Evolutionary conservation across 108 stramenopile genomes (phyloP), one percentile per base, ranked within the genome.

Genomic region (Fragilaria radians): DNA sequence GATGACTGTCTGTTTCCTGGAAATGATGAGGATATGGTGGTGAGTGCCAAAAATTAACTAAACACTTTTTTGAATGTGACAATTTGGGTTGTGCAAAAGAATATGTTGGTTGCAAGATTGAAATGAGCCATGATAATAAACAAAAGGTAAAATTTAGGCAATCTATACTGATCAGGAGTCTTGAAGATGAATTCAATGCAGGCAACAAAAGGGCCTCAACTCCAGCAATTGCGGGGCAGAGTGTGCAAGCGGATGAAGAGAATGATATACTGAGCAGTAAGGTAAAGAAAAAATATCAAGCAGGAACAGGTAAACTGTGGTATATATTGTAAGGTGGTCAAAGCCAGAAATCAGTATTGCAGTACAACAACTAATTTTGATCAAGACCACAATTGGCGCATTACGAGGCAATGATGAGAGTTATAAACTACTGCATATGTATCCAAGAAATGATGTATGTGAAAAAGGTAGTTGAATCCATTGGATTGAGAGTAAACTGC

Each of bases 91-190:
- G 42, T 1, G 5, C 72, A 30, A 65, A 31, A 21, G 73, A 72
- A 33, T 74, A 79, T 51, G 73, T 79, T n/a, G 73, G 78, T 9
- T 60, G 62, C 51, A 67, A 74, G 32, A 56, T 74, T 17, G 65
- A 70, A 18, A 52, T 52, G 22, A 28, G 24, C 14, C 18, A 48
- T 11, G 33, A n/a, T n/a, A n/a, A 30, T 0, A 28, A 21, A 21
- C 24, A 49, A 26, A 17, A 14, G 5, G 7, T 76, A 22, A 61
- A 61, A 32, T 27, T 80, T 17, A 69, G 64, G 7, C 78, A 80
- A 63, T 67, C 74, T 31, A 74, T 80, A 1, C 19, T 72, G 24
- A 36, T 80, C 0, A 70, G 76, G 25, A 72, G 63, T 18, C 53
- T 71, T n/a, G 50, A 42, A 0, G 68, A 75, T 23, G 58, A 66